A percentile compares a stretch with the other conserved stretches of the same genome.
These are phyloP conservation scores for Tricholoma bakamatsutake DNA, from an alignment of 768 basidiomycete genomes.

Conservation along the genomic window DNA sequence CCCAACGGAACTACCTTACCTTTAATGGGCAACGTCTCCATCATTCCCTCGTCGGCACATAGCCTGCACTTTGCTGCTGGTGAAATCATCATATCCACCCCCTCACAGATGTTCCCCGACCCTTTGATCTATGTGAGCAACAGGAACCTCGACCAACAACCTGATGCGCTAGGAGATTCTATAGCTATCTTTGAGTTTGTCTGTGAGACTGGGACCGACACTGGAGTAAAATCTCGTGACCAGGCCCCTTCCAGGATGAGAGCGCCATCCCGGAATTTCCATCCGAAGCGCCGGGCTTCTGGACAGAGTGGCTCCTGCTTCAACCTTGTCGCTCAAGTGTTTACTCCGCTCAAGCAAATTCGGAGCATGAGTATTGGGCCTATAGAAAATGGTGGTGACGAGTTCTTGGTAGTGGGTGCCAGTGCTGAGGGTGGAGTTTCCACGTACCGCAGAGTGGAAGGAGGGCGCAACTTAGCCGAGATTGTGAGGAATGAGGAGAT, in stretches of 20 bases:
- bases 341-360: slow-evolving; percentile 49
- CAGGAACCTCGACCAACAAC: slow-evolving; percentile 42
- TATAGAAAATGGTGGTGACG: slow-evolving; percentile 34
- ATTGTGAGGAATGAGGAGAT: slow-evolving; percentile 50
- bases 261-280: not conserved
- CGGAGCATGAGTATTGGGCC: slow-evolving; percentile 47
- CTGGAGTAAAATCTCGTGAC: not conserved
- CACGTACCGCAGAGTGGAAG: slow-evolving; percentile 48
- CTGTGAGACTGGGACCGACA: slow-evolving; percentile 13
- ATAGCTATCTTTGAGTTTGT: slow-evolving; percentile 49
- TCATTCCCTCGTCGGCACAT: slow-evolving; percentile 34
- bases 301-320: slow-evolving; percentile 14
- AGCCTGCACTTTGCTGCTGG: slow-evolving; percentile 40
- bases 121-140: slow-evolving; percentile 52
- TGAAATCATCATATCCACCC: slow-evolving; percentile 46
- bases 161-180: slow-evolving; percentile 47
- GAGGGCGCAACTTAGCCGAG: slow-evolving; percentile 45
- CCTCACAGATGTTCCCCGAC: slow-evolving; percentile 34
- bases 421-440: slow-evolving; percentile 47
- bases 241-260: not conserved
- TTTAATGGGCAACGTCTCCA: slow-evolving; percentile 41
- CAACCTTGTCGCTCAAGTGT: slow-evolving; percentile 42
- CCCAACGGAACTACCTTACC: slow-evolving; percentile 42
- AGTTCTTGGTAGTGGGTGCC: slow-evolving; percentile 51
- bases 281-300: not conserved